Percentiles rank a stretch among this genome's conserved stretches.
Evolutionary conservation across 2,329 filamentous ascomycete genomes (phyloP).

Genomic region (Daldinia sp.): DNA sequence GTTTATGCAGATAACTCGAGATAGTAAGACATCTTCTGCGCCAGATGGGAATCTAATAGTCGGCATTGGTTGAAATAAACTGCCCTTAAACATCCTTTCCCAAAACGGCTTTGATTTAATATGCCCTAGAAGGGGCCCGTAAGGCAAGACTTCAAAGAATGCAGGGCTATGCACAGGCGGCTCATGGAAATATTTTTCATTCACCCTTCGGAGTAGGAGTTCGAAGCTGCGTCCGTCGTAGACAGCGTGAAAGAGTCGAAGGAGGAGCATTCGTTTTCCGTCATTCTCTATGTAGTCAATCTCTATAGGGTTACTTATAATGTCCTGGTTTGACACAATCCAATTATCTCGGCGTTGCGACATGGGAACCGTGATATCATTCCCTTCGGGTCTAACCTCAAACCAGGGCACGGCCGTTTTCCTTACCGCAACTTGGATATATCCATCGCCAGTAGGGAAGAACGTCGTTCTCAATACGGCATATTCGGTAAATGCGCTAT

Average conservation of each 20-base stretch:
- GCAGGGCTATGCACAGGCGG: slow-evolving; percentile 56
- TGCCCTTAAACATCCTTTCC: slow-evolving; percentile 65
- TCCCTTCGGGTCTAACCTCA: slow-evolving; percentile 48
- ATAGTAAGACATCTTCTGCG: slow-evolving; percentile 40
- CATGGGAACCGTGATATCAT: slow-evolving; percentile 53
- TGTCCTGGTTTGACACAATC: slow-evolving; percentile 63
- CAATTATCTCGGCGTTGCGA: slow-evolving; percentile 60
- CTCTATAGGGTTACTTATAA: slow-evolving; percentile 66
- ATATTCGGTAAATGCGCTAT: slow-evolving; percentile 61
- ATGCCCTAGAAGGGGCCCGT: slow-evolving; percentile 73
- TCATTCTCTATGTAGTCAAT: slow-evolving; percentile 56
- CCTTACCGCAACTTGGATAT: slow-evolving; percentile 76
- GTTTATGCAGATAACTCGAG: slow-evolving; percentile 54
- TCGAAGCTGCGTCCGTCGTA: slow-evolving; percentile 87
- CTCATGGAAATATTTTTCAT: slow-evolving; percentile 60
- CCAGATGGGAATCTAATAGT: slow-evolving; percentile 24
- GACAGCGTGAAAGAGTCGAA: slow-evolving; percentile 85
- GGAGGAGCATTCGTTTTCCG: slow-evolving; percentile 58
- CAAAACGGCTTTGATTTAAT: slow-evolving; percentile 71
- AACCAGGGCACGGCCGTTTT: slow-evolving; percentile 59
- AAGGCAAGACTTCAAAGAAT: slow-evolving; percentile 75
- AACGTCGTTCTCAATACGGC: slow-evolving; percentile 81
- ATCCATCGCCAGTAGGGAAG: slow-evolving; percentile 78
- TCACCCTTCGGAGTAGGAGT: slow-evolving; percentile 72
- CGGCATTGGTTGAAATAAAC: slow-evolving; percentile 45